Evolutionary conservation across 2,329 filamentous ascomycete species (phyloP).

Genomic region (Microdochium trichocladiopsis): DNA sequence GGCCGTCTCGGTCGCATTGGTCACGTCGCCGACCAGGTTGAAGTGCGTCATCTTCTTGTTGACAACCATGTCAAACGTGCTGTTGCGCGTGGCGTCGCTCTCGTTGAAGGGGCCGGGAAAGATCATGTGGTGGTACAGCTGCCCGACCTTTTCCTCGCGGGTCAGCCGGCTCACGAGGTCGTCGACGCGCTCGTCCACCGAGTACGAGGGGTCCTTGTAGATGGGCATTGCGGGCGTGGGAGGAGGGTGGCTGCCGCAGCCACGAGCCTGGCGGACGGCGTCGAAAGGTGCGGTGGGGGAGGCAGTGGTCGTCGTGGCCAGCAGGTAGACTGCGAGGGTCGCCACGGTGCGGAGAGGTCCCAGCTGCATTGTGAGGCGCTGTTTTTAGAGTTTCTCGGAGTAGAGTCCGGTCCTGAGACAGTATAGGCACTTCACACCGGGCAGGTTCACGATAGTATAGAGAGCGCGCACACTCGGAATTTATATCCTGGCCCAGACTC

Average conservation of each 20-base stretch:
- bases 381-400: too few relatives aligned
- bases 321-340: background rate
- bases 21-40: constrained; percentile 35
- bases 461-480: too few relatives aligned
- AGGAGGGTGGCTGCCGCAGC: background rate
- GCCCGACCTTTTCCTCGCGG: background rate
- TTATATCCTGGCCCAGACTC: too few relatives aligned
- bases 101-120: background rate
- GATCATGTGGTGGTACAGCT: background rate
- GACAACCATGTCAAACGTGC: constrained; percentile 23
- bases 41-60: constrained; percentile 35
- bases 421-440: too few relatives aligned
- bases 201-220: background rate
- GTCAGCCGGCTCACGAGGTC: background rate
- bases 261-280: background rate
- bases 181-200: background rate
- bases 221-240: too few relatives aligned
- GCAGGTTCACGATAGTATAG: too few relatives aligned
- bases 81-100: constrained; percentile 6
- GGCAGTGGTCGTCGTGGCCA: background rate
- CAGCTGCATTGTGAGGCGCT: background rate
- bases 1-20: constrained; percentile 23
- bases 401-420: too few relatives aligned
- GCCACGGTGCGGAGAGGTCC: background rate
- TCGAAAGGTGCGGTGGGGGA: background rate